Evolutionary conservation across 2,329 filamentous ascomycete genomes (phyloP), one percentile per base, ranked within the genome.

Genomic region (Juglanconis oblonga): DNA sequence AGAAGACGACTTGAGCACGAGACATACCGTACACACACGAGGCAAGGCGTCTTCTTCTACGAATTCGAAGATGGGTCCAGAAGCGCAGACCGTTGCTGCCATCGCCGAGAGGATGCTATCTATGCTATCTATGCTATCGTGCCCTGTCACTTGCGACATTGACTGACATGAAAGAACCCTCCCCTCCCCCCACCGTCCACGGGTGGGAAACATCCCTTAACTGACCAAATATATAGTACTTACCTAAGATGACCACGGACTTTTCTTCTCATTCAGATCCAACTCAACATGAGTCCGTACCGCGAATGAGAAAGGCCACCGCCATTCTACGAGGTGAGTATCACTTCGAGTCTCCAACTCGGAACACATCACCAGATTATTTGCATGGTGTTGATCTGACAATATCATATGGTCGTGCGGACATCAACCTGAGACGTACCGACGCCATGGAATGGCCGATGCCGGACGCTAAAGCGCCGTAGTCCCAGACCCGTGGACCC

Each of bases 41-140:
- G 38, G 38, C 38, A 10, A 42, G 4, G 38, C 38, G 38, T 42
- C 3, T 14, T 42, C 38, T 42, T 42, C 10, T 13, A 42, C 10
- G 3, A 42, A 42, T 42, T 42, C 38, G 38, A 42, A 42, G 38
- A 42, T 42, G 38, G 38, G 38, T 42, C 38, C 10, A 7, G 11
- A 4, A 13, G 38, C 8, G 10, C 10, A 7, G 11, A 4, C 4
- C n/a, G 38, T 42, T 42, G 9, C n/a, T 42, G 38, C n/a, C 10
- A 42, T 42, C 11, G 38, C 38, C 44, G 17, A 29, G 17, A 17
- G 14, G 4, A 38, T 9, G 17, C 36, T 42, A 40, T 11, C 13
- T 24, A 53, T 33, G 38, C 51, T 53, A 53, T 45, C 38, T 44
- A 53, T 31, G 51, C 51, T 44, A 53, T 53, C 51, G 24, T 14